These are phyloP conservation scores for Tetragonia tetragonoides DNA, from an alignment of 148 eudicot species.

Conservation along the genomic window DNA sequence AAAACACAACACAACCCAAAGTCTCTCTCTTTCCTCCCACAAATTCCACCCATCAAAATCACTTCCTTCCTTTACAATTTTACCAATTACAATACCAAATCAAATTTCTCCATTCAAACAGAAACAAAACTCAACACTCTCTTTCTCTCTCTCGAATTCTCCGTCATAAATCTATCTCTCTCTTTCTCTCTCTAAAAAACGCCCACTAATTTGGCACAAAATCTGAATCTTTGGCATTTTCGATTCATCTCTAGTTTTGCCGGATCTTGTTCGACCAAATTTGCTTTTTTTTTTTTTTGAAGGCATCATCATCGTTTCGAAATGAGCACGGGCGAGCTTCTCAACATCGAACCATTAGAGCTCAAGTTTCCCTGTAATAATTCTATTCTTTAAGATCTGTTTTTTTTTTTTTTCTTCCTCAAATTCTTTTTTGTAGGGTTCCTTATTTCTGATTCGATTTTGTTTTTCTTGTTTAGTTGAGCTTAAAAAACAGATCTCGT, in stretches of 20 bases:
- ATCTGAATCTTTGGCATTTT: slow-evolving; percentile 10
- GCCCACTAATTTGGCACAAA: neutral
- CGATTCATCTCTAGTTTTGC: slow-evolving; percentile 4
- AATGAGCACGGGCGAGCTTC: slow-evolving; percentile 79
- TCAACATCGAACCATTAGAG: slow-evolving; percentile 74
- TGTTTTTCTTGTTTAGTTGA: slow-evolving; percentile 51
- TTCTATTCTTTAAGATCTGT: neutral
- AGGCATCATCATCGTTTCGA: slow-evolving; percentile 10
- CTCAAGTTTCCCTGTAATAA: slow-evolving; percentile 68
- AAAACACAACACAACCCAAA: neutral
- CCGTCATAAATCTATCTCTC: slow-evolving; percentile 8
- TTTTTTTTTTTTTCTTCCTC: neutral
- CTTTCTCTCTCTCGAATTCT: slow-evolving; percentile 5
- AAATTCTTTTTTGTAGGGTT: slow-evolving; percentile 21
- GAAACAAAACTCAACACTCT: neutral
- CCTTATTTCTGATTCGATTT: slow-evolving; percentile 3
- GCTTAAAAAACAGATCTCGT: slow-evolving; percentile 93
- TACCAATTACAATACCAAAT: neutral
- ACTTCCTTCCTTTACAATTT: no score
- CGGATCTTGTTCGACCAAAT: slow-evolving; percentile 21
- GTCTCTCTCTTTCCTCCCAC: neutral
- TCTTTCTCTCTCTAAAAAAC: neutral
- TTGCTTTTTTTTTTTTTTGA: neutral
- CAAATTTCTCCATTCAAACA: neutral
- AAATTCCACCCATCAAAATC: slow-evolving; percentile 7